These are phyloP conservation scores for Puya raimondii DNA, from an alignment of 176 grass and related monocot species.

Conservation along the genomic window DNA sequence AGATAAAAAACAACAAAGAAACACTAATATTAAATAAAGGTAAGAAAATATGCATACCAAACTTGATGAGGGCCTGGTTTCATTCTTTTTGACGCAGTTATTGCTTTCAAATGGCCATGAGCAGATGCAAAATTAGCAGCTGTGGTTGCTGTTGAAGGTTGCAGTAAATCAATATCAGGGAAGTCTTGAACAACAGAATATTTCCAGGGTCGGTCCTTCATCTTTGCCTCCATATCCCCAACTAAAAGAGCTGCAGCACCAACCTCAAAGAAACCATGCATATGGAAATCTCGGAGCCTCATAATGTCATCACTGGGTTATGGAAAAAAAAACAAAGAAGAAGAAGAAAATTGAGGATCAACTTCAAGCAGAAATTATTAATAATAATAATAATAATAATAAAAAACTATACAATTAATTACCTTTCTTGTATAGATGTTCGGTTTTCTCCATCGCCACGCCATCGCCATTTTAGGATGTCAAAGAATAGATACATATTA, in stretches of 20 bases:
- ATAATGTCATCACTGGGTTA: conserved; percentile 42
- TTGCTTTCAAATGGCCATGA: conserved; percentile 82
- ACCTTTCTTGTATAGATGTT: conserved; percentile 60
- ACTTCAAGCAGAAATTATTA: not conserved
- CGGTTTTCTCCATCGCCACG: conserved; percentile 41
- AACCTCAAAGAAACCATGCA: conserved; percentile 56
- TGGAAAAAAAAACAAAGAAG: conserved; percentile 12
- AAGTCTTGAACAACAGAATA: conserved; percentile 61
- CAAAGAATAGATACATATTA: conserved; percentile 79
- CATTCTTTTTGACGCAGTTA: conserved; percentile 95
- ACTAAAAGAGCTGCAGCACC: conserved; percentile 92
- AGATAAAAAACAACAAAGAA: not conserved
- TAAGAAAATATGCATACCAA: conserved; percentile 44
- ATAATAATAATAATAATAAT: not conserved
- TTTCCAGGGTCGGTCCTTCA: conserved; percentile 69
- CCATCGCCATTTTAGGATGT: conserved; percentile 91
- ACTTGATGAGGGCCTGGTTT: conserved; percentile 82
- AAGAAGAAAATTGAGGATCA: not conserved
- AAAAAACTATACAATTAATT: conserved; percentile 5
- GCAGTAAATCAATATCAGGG: conserved; percentile 78
- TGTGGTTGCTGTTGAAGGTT: conserved; percentile 59
- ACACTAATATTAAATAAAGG: conserved; percentile 6
- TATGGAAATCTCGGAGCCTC: conserved; percentile 50
- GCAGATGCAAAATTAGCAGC: conserved; percentile 56
- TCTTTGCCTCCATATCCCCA: conserved; percentile 61